Evolutionary conservation across 2,329 filamentous ascomycete species (phyloP).

Genomic region (Aspergillus eucalypticola): DNA sequence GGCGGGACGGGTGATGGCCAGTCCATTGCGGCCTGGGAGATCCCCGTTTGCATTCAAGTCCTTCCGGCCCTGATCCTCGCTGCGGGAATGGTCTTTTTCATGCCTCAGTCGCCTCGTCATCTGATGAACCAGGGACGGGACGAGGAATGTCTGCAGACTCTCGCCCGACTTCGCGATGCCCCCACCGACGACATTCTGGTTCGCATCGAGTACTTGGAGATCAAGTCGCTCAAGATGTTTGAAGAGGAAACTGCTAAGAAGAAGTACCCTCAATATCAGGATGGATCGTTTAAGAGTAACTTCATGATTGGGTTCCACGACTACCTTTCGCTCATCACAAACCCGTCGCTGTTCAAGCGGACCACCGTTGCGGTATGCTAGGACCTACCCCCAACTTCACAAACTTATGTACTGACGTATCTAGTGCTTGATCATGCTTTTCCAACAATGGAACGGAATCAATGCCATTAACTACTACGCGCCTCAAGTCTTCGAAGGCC

Average conservation of each 20-base stretch:
- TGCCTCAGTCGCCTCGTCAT: constrained; percentile 77
- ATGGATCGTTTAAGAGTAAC: constrained; percentile 62
- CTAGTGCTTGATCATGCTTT: constrained; percentile 46
- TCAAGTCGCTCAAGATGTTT: constrained; percentile 73
- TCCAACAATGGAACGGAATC: constrained; percentile 52
- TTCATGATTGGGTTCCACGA: constrained; percentile 63
- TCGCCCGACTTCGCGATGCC: constrained; percentile 66
- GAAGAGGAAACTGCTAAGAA: constrained; percentile 68
- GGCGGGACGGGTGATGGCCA: constrained; percentile 62
- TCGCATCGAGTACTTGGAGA: constrained; percentile 74
- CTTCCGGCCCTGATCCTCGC: constrained; percentile 66
- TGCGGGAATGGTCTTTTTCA: constrained; percentile 68
- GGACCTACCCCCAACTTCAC: too few species aligned
- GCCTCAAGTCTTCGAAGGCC: constrained; percentile 37
- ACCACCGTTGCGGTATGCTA: constrained; percentile 37
- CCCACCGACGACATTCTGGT: constrained; percentile 67
- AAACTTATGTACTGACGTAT: constrained; percentile 53
- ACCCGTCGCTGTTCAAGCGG: constrained; percentile 39
- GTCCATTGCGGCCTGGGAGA: constrained; percentile 69
- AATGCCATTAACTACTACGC: constrained; percentile 43
- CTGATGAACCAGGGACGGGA: constrained; percentile 69
- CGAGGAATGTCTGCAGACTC: constrained; percentile 62
- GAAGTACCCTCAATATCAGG: constrained; percentile 65
- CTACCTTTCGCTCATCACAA: constrained; percentile 34
- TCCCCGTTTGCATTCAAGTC: constrained; percentile 72